A percentile compares a stretch with the other conserved stretches of the same genome.
Evolutionary conservation across 768 basidiomycete genomes (phyloP).

Genomic region (Lanmaoa pseudosensibilis): DNA sequence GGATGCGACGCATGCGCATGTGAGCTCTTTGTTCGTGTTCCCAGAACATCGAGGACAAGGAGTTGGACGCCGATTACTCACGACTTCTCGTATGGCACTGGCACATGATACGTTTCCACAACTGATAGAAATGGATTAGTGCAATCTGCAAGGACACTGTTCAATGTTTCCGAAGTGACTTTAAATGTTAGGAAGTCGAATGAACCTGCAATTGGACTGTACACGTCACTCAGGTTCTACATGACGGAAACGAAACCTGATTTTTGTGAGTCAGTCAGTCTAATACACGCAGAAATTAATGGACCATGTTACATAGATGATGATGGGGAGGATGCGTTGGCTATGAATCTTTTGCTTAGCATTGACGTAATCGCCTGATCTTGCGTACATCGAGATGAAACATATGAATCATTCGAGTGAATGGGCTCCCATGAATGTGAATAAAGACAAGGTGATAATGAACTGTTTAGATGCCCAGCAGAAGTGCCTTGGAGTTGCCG

Average conservation of each 20-base stretch:
- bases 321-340: slow-evolving; percentile 2
- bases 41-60: too few relatives aligned
- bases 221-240: slow-evolving; percentile 4
- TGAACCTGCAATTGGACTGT: slow-evolving; percentile 9
- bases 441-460: background rate
- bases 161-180: background rate
- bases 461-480: background rate
- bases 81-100: background rate
- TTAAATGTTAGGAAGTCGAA: slow-evolving; percentile 10
- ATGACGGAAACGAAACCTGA: background rate
- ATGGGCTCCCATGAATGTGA: background rate
- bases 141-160: background rate
- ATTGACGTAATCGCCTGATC: background rate
- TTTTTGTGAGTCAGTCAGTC: background rate
- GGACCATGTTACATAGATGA: background rate
- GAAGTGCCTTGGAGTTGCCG: background rate
- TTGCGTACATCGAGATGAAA: background rate
- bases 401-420: background rate
- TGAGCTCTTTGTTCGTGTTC: too few relatives aligned
- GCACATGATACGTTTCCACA: background rate
- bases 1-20: too few relatives aligned
- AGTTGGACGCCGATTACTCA: slow-evolving; percentile 1
- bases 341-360: background rate
- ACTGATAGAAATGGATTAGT: background rate
- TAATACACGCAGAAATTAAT: background rate